Percentiles rank a stretch among this genome's conserved stretches.
phyloP scores from a whole-genome alignment of 2,329 filamentous ascomycete species.

The Fulvia fulva region DNA sequence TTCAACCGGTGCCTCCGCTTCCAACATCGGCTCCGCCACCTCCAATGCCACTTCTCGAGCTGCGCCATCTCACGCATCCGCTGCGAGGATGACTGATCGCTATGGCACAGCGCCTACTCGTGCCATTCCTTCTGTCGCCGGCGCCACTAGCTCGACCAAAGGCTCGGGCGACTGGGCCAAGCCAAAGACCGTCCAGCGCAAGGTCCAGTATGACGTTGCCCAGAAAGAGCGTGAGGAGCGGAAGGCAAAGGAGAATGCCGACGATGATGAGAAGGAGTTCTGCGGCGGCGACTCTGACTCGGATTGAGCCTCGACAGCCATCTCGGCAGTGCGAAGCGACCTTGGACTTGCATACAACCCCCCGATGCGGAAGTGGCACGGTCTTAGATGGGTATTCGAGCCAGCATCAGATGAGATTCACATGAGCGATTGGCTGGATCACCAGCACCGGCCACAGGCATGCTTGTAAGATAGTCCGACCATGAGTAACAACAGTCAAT shows the following conservation, averaged over 20 bases:
- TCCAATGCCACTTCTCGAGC: background rate
- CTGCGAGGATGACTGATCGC: background rate
- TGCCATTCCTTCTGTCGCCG: background rate
- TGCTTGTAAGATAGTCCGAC: too few relatives aligned
- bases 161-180: background rate
- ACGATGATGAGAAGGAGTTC: background rate
- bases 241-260: background rate
- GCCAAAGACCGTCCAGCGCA: background rate
- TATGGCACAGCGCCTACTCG: background rate
- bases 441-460: too few relatives aligned
- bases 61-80: background rate
- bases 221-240: background rate
- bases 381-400: background rate
- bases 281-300: background rate
- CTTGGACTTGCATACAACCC: background rate
- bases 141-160: background rate
- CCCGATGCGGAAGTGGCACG: background rate
- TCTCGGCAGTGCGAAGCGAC: background rate
- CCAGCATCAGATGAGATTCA: background rate
- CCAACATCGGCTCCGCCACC: background rate
- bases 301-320: background rate
- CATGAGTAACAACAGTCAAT: background rate
- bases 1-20: background rate
- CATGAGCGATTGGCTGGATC: background rate
- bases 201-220: background rate